Evolutionary conservation across 352 stramenopile genomes (phyloP).

Genomic region (Stramenopiles sp.): DNA sequence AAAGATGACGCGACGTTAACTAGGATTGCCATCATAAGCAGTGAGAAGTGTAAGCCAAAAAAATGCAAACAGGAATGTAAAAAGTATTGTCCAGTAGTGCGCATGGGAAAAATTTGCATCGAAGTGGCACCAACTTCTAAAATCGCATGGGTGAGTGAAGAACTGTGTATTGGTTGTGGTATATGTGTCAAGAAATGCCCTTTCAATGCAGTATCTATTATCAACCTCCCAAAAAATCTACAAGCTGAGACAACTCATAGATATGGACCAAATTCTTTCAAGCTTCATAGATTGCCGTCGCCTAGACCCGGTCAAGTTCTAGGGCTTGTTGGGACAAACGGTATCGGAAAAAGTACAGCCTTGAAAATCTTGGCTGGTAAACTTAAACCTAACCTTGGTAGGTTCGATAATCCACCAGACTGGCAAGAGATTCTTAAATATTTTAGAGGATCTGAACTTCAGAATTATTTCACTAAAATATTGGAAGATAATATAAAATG

Average conservation of each 20-base stretch:
- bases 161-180: constrained; percentile 97
- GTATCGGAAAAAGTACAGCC: constrained; percentile 98
- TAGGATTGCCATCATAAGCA: constrained; percentile 92
- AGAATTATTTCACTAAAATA: constrained; percentile 99
- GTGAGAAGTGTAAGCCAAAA: constrained; percentile 97
- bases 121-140: constrained; percentile 87
- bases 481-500: constrained; percentile 96
- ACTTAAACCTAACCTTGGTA: constrained; percentile 96
- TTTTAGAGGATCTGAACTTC: constrained; percentile 86
- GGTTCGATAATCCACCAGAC: constrained; percentile 84
- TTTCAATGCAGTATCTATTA: constrained; percentile 98
- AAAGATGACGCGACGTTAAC: constrained; percentile 61
- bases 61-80: constrained; percentile 98
- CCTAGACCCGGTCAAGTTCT: constrained; percentile 90
- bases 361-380: constrained; percentile 96
- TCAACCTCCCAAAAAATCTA: constrained; percentile 96
- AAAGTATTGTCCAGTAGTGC: constrained; percentile 93
- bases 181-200: constrained; percentile 99
- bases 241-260: constrained; percentile 96
- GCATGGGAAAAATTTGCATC: constrained; percentile 97
- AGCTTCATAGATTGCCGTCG: constrained; percentile 95
- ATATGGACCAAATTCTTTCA: constrained; percentile 98
- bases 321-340: constrained; percentile 95
- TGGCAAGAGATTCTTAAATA: constrained; percentile 98
- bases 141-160: constrained; percentile 93